A percentile compares a stretch with the other conserved stretches of the same genome.
phyloP scores from a whole-genome alignment of 768 basidiomycete genomes.

The Hericium erinaceus region DNA sequence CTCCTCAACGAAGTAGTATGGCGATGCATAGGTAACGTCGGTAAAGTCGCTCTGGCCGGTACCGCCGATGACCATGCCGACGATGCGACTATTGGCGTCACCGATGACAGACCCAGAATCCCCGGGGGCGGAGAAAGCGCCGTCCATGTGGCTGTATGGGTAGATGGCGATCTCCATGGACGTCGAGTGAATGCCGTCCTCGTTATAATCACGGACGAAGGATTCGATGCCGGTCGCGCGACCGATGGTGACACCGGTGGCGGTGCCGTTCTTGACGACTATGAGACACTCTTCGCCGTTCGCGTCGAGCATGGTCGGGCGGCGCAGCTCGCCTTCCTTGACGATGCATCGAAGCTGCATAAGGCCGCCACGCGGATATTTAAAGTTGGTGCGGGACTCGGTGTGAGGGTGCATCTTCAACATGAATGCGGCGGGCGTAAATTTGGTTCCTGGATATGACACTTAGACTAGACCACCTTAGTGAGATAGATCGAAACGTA shows the following conservation, averaged over 20 bases:
- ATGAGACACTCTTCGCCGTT: conserved; percentile 16
- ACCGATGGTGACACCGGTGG: conserved; percentile 19
- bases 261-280: conserved; percentile 18
- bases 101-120: conserved; percentile 21
- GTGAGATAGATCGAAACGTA: conserved; percentile 14
- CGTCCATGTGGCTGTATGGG: conserved; percentile 10
- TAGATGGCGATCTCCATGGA: conserved; percentile 17
- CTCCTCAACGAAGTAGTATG: conserved; percentile 16
- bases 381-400: conserved; percentile 6
- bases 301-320: conserved; percentile 15
- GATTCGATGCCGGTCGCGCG: conserved; percentile 17
- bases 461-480: conserved; percentile 11
- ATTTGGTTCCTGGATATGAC: conserved; percentile 18
- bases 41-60: conserved; percentile 12
- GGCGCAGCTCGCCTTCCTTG: conserved; percentile 12
- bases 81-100: conserved; percentile 15
- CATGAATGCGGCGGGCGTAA: conserved; percentile 14
- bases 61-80: conserved; percentile 19
- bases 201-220: conserved; percentile 1
- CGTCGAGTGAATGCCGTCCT: conserved; percentile 1
- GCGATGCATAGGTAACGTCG: conserved; percentile 18
- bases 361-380: conserved; percentile 18
- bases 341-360: conserved; percentile 11
- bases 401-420: conserved; percentile 20
- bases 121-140: conserved; percentile 16